A percentile compares a stretch with the other conserved stretches of the same genome.
These are phyloP conservation scores for Scleroderma bovista DNA, from an alignment of 768 basidiomycete species.

Conservation along the genomic window DNA sequence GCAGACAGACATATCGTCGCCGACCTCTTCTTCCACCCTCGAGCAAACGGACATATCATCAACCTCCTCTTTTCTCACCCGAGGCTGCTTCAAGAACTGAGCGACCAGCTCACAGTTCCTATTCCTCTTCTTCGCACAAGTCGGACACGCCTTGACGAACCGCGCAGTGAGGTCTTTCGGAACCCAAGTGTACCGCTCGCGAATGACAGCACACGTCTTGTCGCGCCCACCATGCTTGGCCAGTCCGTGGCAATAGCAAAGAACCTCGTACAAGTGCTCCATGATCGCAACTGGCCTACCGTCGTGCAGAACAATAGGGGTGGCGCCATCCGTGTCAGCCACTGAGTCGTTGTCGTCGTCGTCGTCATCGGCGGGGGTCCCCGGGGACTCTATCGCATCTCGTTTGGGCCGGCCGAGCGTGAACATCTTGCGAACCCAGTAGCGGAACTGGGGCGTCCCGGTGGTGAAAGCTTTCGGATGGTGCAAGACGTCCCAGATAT, in stretches of 20 bases:
- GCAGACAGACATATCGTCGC: no score
- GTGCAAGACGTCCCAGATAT: constrained; percentile 64
- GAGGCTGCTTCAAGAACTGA: no score
- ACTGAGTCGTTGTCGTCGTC: no score
- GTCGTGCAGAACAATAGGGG: constrained; percentile 60
- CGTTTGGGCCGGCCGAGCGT: constrained; percentile 33
- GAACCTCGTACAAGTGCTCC: constrained; percentile 73
- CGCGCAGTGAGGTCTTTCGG: constrained; percentile 78
- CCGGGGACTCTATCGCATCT: constrained; percentile 11
- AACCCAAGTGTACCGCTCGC: constrained; percentile 73
- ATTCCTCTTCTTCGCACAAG: constrained; percentile 50
- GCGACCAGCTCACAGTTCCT: constrained; percentile 21
- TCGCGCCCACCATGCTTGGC: constrained; percentile 73
- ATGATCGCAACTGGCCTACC: constrained; percentile 68
- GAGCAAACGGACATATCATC: no score
- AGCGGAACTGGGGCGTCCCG: constrained; percentile 65
- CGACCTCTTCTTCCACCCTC: no score
- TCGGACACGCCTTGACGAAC: constrained; percentile 77
- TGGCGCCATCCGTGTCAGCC: constrained; percentile 12
- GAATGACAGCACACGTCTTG: constrained; percentile 63
- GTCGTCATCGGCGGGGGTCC: no score
- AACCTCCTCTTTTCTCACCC: no score
- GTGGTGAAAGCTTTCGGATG: constrained; percentile 42
- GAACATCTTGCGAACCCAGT: constrained; percentile 85
- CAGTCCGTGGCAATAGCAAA: constrained; percentile 66